phyloP scores from a whole-genome alignment of 2,329 filamentous ascomycete species.

The Chrysoporthe deuterocubensis region DNA sequence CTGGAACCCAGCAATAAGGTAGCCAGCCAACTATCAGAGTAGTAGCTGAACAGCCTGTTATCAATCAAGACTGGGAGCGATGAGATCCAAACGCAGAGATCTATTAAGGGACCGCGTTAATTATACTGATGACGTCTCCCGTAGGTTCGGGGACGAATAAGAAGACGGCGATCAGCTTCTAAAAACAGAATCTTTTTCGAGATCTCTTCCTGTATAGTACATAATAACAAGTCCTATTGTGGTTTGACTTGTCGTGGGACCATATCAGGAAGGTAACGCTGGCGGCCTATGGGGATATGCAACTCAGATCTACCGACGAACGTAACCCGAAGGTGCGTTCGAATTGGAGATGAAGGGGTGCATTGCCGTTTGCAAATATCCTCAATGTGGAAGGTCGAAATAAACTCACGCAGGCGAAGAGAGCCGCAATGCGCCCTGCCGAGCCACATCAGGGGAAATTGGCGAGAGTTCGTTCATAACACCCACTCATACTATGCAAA shows the following conservation, averaged over 20 bases:
- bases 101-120: neutral
- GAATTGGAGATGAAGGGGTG: neutral
- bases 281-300: neutral
- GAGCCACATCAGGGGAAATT: neutral
- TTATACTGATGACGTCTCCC: neutral
- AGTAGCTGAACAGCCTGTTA: neutral
- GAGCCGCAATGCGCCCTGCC: slow-evolving; percentile 18
- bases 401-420: slow-evolving; percentile 14
- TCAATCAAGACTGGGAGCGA: neutral
- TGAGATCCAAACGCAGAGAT: too few relatives aligned
- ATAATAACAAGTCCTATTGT: neutral
- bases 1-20: neutral
- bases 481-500: neutral
- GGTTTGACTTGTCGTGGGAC: neutral
- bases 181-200: neutral
- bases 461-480: neutral
- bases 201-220: too few relatives aligned
- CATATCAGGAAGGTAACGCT: slow-evolving; percentile 15
- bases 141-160: neutral
- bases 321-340: slow-evolving; percentile 1
- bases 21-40: neutral
- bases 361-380: neutral
- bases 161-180: neutral
- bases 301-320: slow-evolving; percentile 19
- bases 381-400: slow-evolving; percentile 20